Percentiles rank a stretch among this genome's conserved stretches.
phyloP scores from a whole-genome alignment of 2,329 filamentous ascomycete genomes.

The Ophiostoma ips region DNA sequence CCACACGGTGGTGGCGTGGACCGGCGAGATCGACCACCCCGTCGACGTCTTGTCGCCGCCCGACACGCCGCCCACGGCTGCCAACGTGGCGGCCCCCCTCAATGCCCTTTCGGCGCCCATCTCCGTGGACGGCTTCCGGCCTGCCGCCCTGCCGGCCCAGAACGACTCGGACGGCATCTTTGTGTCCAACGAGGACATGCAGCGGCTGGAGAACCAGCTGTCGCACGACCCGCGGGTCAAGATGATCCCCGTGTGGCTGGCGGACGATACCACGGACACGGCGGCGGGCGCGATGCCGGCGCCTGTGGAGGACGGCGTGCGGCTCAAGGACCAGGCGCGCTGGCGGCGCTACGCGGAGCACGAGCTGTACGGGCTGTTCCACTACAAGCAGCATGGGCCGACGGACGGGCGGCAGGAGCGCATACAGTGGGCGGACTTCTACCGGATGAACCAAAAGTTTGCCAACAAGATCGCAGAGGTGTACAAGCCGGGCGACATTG shows the following conservation, averaged over 20 bases:
- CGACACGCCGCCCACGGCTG: conserved; percentile 33
- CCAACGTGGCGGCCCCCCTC: conserved; percentile 36
- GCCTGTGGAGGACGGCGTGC: conserved; percentile 49
- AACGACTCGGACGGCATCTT: conserved; percentile 52
- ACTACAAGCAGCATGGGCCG: conserved; percentile 91
- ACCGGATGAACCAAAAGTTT: conserved; percentile 83
- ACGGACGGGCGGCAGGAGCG: conserved; percentile 72
- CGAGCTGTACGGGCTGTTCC: conserved; percentile 82
- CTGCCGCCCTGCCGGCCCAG: conserved; percentile 34
- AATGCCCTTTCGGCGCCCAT: conserved; percentile 71
- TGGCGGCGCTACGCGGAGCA: conserved; percentile 89
- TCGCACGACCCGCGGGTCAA: conserved; percentile 59
- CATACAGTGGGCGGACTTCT: conserved; percentile 82
- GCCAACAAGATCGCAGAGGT: conserved; percentile 76
- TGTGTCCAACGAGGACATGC: conserved; percentile 56
- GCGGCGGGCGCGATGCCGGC: conserved; percentile 51
- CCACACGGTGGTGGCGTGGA: conserved; percentile 89
- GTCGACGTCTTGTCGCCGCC: conserved; percentile 31
- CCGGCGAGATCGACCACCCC: conserved; percentile 61
- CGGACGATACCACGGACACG: conserved; percentile 54
- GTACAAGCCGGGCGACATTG: conserved; percentile 85
- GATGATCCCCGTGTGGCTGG: conserved; percentile 80
- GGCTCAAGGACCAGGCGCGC: conserved; percentile 66
- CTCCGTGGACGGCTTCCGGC: conserved; percentile 57
- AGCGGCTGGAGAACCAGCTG: conserved; percentile 60